phyloP scores from a whole-genome alignment of 305 asterid species.

The Fraxinus sp. region DNA sequence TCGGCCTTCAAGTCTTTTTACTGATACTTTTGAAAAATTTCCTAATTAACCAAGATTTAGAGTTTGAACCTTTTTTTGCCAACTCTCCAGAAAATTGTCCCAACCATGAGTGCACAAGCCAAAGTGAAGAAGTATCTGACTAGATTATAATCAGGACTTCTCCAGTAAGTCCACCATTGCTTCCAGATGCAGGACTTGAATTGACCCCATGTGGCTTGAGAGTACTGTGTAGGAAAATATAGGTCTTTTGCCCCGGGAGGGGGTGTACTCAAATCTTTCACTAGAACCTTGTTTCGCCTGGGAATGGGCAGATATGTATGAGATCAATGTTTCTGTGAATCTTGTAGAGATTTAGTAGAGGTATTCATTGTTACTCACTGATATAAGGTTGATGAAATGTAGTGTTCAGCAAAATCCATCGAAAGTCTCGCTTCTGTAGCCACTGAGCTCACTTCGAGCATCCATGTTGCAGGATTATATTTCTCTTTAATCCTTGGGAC shows the following conservation, averaged over 20 bases:
- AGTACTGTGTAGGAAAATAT: constrained; percentile 44
- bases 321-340: constrained; percentile 7
- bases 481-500: constrained; percentile 29
- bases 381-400: constrained; percentile 14
- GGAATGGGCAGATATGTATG: not conserved
- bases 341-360: not conserved
- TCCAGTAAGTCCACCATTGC: constrained; percentile 67
- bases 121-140: constrained; percentile 60
- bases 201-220: constrained; percentile 54
- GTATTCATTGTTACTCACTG: constrained; percentile 20
- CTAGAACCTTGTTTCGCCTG: constrained; percentile 59
- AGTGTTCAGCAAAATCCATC: constrained; percentile 23
- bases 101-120: constrained; percentile 55
- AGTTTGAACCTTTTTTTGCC: constrained; percentile 43
- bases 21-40: not conserved
- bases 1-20: not conserved
- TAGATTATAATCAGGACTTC: constrained; percentile 70
- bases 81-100: constrained; percentile 60
- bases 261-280: constrained; percentile 48
- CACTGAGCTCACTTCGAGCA: constrained; percentile 30
- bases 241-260: constrained; percentile 52
- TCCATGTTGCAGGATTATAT: constrained; percentile 36
- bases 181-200: constrained; percentile 64
- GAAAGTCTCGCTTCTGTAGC: constrained; percentile 22
- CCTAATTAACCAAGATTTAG: not conserved